Base-by-base conservation (phyloP, 2,329 filamentous ascomycete genomes). In the Dissoconium aciculare region DNA sequence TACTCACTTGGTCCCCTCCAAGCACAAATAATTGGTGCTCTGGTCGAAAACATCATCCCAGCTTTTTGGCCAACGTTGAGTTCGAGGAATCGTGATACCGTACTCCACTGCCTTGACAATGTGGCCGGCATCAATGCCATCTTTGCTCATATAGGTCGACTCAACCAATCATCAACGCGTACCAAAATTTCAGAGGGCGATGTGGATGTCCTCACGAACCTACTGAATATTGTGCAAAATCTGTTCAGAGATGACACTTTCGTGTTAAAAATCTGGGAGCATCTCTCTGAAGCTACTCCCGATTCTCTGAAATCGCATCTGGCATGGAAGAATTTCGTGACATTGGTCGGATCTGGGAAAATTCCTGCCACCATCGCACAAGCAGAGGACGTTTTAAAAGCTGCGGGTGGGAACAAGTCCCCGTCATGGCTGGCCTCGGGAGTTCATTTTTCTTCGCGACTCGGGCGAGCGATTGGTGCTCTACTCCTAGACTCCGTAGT, bases 41-140 rank as follows among this genome's bases (percentile, higher is more conserved):
- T 98, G 19, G 72, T 91, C 35, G 74, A 69, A 11, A 70, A 74
- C 17, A 84, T 79, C 15, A 61, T 83, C 5, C 79, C 81, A 2
- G 80, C 85, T 49, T 92, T 87, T 55, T 95, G 89, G 87, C 50
- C 63, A 3, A 46, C 71, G 5, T 49, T 87, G n/a, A 37, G 48
- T 11, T 24, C 33, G 14, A 34, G 37, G 6, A 65, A 67, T 23
- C 43, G 62, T 1, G 52, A 57, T 24, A 53, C 68, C 2, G 56
- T 95, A 11, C 43, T 80, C 1, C 53, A 57, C 36, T 81, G 74
- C 46, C 58, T 98, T 4, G 66, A 66, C 34, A 93, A 74, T 47
- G 62, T 89, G 11, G 66, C 76, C 2, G 85, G 84, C 0, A 54
- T 93, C 17, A 87, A 83, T 38, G 78, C 80, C n/a, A 50, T 85